Evolutionary conservation across 768 basidiomycete genomes (phyloP).

Genomic region (Phylloporus sp.): DNA sequence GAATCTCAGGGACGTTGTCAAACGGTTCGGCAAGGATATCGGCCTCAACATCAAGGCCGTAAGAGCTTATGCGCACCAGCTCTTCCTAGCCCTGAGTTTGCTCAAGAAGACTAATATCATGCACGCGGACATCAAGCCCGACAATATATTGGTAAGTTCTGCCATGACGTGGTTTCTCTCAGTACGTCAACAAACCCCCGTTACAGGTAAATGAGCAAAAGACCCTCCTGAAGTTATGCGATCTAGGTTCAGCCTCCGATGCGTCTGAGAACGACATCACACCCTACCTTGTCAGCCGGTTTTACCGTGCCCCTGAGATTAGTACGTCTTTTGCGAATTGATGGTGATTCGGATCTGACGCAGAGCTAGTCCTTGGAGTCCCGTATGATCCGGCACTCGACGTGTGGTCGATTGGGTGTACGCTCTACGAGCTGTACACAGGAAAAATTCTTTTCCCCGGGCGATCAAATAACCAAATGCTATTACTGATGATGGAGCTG

Average conservation of each 20-base stretch:
- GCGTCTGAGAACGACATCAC: conserved; percentile 95
- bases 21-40: conserved; percentile 97
- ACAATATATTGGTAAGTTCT: conserved; percentile 83
- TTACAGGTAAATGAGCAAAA: conserved; percentile 90
- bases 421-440: conserved; percentile 92
- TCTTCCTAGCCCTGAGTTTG: conserved; percentile 83
- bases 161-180: conserved; percentile 10
- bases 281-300: conserved; percentile 94
- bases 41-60: conserved; percentile 95
- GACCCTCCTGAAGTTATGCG: conserved; percentile 89
- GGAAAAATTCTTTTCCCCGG: conserved; percentile 98
- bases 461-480: conserved; percentile 96
- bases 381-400: conserved; percentile 94
- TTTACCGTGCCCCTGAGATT: conserved; percentile 98
- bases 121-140: conserved; percentile 99
- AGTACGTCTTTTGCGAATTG: conserved; percentile 53
- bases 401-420: conserved; percentile 97
- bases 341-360: conserved; percentile 13
- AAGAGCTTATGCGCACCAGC: conserved; percentile 97
- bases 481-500: conserved; percentile 96
- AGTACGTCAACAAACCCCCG: conserved; percentile 8
- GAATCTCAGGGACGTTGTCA: conserved; percentile 97
- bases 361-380: conserved; percentile 75
- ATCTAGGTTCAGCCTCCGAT: conserved; percentile 95
- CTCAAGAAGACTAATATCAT: conserved; percentile 89